Conservation (phyloP, 768 basidiomycete genomes). For the Russula foetens region DNA sequence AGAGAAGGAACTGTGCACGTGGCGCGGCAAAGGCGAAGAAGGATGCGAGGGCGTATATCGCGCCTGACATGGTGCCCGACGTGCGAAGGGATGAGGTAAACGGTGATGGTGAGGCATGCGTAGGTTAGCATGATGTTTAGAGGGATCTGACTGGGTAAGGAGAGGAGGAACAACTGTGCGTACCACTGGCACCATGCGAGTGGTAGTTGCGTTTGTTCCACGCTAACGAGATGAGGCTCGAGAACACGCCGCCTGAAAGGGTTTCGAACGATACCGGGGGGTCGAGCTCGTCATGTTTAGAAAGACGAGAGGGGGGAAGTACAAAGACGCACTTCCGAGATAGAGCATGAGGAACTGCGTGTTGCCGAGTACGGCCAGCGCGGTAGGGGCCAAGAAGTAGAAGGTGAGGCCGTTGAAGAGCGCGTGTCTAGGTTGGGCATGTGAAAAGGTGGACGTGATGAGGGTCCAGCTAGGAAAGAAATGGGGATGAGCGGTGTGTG, state of each 20-base stretch:
- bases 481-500: neutral
- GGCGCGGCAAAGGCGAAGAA: conserved; percentile 69
- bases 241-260: conserved; percentile 50
- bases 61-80: conserved; percentile 37
- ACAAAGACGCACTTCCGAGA: conserved; percentile 45
- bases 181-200: conserved; percentile 70
- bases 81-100: too few relatives aligned
- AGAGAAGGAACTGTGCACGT: conserved; percentile 55
- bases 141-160: neutral
- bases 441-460: conserved; percentile 65
- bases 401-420: conserved; percentile 73
- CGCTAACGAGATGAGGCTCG: conserved; percentile 41
- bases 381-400: conserved; percentile 64
- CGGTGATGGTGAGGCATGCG: neutral
- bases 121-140: neutral
- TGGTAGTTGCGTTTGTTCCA: conserved; percentile 38
- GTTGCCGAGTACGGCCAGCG: conserved; percentile 57
- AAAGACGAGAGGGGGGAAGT: neutral
- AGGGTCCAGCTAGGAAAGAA: conserved; percentile 57
- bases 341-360: conserved; percentile 65
- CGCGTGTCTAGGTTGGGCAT: conserved; percentile 50
- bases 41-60: conserved; percentile 62
- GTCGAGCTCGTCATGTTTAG: neutral
- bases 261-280: neutral
- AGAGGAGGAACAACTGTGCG: conserved; percentile 19